Evolutionary conservation across 352 stramenopile species (phyloP).

Genomic region (Phytophthora europaea): DNA sequence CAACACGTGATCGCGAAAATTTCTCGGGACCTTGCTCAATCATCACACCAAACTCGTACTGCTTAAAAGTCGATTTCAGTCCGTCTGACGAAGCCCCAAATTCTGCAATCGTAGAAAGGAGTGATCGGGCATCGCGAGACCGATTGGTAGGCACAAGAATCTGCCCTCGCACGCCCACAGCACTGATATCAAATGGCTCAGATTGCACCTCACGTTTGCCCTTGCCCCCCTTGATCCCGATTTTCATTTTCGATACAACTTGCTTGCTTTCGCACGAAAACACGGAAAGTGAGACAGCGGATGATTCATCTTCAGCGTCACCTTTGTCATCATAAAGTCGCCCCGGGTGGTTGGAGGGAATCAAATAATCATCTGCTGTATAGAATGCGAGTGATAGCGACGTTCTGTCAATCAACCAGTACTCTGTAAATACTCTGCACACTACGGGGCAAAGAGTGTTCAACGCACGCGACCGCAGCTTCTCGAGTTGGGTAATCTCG

Average conservation of each 20-base stretch:
- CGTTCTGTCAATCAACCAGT: constrained; percentile 88
- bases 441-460: constrained; percentile 69
- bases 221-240: constrained; percentile 60
- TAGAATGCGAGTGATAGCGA: constrained; percentile 78
- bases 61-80: constrained; percentile 56
- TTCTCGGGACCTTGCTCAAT: constrained; percentile 84
- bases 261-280: constrained; percentile 77
- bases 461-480: constrained; percentile 47
- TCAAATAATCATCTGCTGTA: constrained; percentile 68
- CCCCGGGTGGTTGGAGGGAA: constrained; percentile 55
- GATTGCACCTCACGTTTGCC: constrained; percentile 69
- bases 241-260: constrained; percentile 80
- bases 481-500: constrained; percentile 65
- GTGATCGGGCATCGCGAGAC: constrained; percentile 48
- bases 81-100: constrained; percentile 36
- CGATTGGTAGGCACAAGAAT: constrained; percentile 68
- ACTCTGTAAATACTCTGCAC: constrained; percentile 83
- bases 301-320: constrained; percentile 30
- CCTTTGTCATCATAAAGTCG: constrained; percentile 39
- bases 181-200: constrained; percentile 82
- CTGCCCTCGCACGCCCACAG: constrained; percentile 78
- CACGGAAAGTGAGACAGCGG: constrained; percentile 70
- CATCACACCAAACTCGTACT: constrained; percentile 89
- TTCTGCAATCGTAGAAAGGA: constrained; percentile 66
- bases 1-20: constrained; percentile 81